Percentiles rank a stretch among this genome's conserved stretches.
Conservation (phyloP, 768 basidiomycete species). For the Rhizopogon vulgaris region DNA sequence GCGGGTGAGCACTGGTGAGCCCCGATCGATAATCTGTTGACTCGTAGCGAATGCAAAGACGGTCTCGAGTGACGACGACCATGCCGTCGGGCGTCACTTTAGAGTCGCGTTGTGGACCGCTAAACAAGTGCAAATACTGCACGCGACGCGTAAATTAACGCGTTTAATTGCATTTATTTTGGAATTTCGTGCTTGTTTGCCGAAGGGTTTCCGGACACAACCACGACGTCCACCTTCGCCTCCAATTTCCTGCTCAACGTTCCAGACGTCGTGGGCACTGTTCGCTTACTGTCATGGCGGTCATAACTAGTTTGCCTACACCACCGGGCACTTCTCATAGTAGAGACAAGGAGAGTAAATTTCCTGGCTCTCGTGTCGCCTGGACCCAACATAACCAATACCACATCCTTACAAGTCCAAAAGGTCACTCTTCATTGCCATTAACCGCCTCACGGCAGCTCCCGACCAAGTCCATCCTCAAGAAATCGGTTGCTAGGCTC, state of each 20-base stretch:
- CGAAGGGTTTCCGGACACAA: slow-evolving; percentile 9
- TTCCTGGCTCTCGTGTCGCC: slow-evolving; percentile 35
- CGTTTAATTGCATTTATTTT: slow-evolving; percentile 30
- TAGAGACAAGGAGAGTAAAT: slow-evolving; percentile 45
- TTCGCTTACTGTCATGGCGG: slow-evolving; percentile 4
- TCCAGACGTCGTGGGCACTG: slow-evolving; percentile 11
- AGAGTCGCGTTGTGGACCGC: neutral
- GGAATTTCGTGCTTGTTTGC: slow-evolving; percentile 16
- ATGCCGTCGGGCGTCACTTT: too few species aligned
- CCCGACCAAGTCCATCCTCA: slow-evolving; percentile 67
- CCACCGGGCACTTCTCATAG: slow-evolving; percentile 53
- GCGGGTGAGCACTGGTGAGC: too few species aligned
- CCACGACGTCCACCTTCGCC: slow-evolving; percentile 10
- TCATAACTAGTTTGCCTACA: slow-evolving; percentile 47
- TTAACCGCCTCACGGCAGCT: slow-evolving; percentile 32
- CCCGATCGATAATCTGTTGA: too few species aligned
- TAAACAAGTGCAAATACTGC: slow-evolving; percentile 24
- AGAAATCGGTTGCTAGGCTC: slow-evolving; percentile 35
- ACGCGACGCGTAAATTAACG: slow-evolving; percentile 37
- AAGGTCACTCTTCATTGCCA: slow-evolving; percentile 14
- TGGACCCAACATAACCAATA: slow-evolving; percentile 51
- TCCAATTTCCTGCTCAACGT: slow-evolving; percentile 2
- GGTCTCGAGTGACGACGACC: too few species aligned
- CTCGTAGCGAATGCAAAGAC: too few species aligned
- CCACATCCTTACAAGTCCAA: slow-evolving; percentile 31